Evolutionary conservation across 2,329 filamentous ascomycete species (phyloP).

Genomic region (Fusarium beomiforme): DNA sequence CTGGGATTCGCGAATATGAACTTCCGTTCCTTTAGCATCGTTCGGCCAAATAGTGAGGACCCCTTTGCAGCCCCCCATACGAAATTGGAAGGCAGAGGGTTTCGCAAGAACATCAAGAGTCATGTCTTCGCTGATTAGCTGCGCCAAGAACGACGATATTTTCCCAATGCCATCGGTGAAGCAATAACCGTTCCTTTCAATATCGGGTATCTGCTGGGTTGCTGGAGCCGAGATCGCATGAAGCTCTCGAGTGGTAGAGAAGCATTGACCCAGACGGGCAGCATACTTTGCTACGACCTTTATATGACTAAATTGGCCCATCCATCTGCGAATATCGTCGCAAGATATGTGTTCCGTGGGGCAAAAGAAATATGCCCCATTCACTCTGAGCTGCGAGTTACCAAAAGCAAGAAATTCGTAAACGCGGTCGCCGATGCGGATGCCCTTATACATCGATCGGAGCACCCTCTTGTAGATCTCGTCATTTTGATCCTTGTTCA

Average conservation of each 20-base stretch:
- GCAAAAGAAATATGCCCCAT: conserved; percentile 93
- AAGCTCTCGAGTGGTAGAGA: conserved; percentile 88
- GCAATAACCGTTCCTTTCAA: conserved; percentile 72
- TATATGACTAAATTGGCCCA: conserved; percentile 87
- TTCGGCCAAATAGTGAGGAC: conserved; percentile 81
- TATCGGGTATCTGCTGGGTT: conserved; percentile 72
- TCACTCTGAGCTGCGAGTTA: conserved; percentile 93
- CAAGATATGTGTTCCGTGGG: conserved; percentile 73
- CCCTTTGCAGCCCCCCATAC: conserved; percentile 92
- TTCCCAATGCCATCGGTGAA: conserved; percentile 96
- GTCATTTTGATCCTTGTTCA: conserved; percentile 66
- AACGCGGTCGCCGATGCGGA: conserved; percentile 80
- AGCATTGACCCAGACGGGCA: conserved; percentile 91
- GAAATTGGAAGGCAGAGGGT: conserved; percentile 91
- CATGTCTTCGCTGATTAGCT: conserved; percentile 78
- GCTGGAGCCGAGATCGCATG: conserved; percentile 68
- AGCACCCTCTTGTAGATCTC: conserved; percentile 80
- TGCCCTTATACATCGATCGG: conserved; percentile 78
- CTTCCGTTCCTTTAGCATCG: conserved; percentile 70
- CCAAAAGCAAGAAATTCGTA: conserved; percentile 95
- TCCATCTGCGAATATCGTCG: conserved; percentile 81
- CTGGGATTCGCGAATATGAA: conserved; percentile 86
- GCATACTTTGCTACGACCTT: conserved; percentile 88
- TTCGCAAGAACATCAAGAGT: conserved; percentile 64
- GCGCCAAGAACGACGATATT: conserved; percentile 82